Base-by-base conservation (phyloP, 192 early-diverging fungal genomes). In the Umbelopsis sp. region DNA sequence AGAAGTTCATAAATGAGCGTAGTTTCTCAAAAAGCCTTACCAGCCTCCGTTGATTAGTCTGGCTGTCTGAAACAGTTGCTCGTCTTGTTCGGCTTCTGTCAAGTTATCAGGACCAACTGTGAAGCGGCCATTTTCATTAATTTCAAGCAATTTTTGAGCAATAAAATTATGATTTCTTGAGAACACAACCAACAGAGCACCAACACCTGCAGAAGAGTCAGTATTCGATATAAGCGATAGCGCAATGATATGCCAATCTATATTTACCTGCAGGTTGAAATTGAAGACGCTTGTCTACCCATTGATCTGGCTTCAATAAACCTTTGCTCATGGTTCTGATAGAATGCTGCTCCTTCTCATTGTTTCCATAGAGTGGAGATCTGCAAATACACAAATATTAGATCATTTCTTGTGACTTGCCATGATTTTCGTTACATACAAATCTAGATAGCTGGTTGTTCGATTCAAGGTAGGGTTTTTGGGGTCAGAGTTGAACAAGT, bases 131-230 rank as follows among this genome's bases (percentile, higher is more conserved):
- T 73, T 75, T 49, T 83, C 75, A 47, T 75, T 74, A 9, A 66
- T 70, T 65, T 84, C 75, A 15, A 81, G 52, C 11, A 85, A 67
- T 16, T 55, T 70, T 46, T 80, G 61, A n/a, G 83, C 84, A 64
- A 85, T 85, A 68, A 75, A 82, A 46, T 85, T 85, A 55, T 85
- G 84, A 71, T 85, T 85, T 22, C 84, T 55, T 6, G 77, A 76
- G 55, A 85, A 85, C 8, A 85, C 20, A 22, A 82, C 71, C 30
- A 86, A 22, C 25, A 85, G 33, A 44, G 72, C 48, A 22, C 58
- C 74, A 30, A 82, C 75, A 44, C 79, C 75, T 49, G 64, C 50
- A 37, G 16, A 50, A 25, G 0, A 16, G 33, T 8, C 9, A 27
- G 18, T 61, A 15, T n/a, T 2, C 18, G 15, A 61, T 25, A 61